Evolutionary conservation across 2,329 filamentous ascomycete genomes (phyloP), one percentile per base, ranked within the genome.

Genomic region (Aspergillus clavatus): DNA sequence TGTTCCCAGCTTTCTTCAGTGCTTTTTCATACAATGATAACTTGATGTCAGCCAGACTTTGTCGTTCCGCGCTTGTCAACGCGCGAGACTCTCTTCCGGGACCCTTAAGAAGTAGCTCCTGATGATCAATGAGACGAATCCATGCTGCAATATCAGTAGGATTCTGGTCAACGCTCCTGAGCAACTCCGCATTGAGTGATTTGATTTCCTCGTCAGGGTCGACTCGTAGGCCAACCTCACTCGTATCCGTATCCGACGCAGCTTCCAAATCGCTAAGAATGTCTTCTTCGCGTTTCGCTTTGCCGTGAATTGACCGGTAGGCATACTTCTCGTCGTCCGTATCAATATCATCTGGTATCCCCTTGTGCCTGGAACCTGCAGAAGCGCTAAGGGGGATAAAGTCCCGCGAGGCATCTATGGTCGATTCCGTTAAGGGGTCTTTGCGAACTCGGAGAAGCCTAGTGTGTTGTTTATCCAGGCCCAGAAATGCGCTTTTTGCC

Each of bases 11-110:
- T 37, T 84, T 78, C 8, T 73, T 69, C 6, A 95, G 65, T 0
- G 90, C 90, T 49, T 88, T 83, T 52, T 91, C 82, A 48, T 90
- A 87, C 49, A 95, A 80, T 2, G 84, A 82, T 2, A 95, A 70
- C 53, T 88, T 91, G 44, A 95, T 81, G 52, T 93, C 85, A 3
- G 88, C 83, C 43, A 87, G 80, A 50, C 84, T 84, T 50, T 77
- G 78, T 40, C 73, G 71, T 58, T 93, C 86, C 3, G 82, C 79
- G 22, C 72, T 70, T 0, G 80, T 82, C 19, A 74, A 23, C 59
- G 65, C 29, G 67, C 72, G 59, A 18, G 47, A 52, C 11, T 66
- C 57, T 11, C 54, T 52, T 26, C 50, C 50, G 5, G 58, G 33
- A 61, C 74, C 58, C 70, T 71, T 71, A 33, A 91, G 69, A 44